Conservation (phyloP, 202 grass and related monocot genomes). For the Zizania palustris region DNA sequence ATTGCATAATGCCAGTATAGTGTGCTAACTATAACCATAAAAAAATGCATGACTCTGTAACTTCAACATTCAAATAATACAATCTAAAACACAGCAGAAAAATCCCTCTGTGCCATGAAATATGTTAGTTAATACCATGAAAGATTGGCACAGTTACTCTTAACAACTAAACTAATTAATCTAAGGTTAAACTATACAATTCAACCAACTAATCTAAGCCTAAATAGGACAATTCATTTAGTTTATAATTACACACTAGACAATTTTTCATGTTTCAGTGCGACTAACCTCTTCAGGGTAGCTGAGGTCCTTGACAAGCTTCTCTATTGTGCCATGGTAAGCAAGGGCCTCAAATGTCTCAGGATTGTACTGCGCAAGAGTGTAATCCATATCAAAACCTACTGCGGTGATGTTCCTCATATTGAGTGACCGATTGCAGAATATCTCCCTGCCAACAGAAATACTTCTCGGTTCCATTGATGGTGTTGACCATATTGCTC, state of each 20-base stretch:
- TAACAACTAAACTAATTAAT: constrained; percentile 25
- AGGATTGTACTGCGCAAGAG: constrained; percentile 91
- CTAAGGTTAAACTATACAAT: neutral
- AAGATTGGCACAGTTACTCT: neutral
- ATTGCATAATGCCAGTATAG: neutral
- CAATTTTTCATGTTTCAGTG: constrained; percentile 5
- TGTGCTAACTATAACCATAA: neutral
- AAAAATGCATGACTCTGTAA: neutral
- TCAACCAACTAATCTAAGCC: constrained; percentile 15
- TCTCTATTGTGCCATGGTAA: constrained; percentile 84
- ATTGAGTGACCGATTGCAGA: constrained; percentile 95
- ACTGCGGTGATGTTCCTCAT: constrained; percentile 98
- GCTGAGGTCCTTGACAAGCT: constrained; percentile 82
- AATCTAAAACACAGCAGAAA: neutral
- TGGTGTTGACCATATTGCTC: constrained; percentile 66
- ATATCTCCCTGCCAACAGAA: constrained; percentile 85
- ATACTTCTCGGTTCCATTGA: constrained; percentile 56
- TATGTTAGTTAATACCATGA: neutral
- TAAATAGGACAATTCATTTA: neutral
- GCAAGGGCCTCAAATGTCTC: constrained; percentile 94
- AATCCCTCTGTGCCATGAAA: neutral
- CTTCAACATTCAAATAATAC: neutral
- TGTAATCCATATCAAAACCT: constrained; percentile 99
- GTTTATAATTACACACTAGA: constrained; percentile 20
- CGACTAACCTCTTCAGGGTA: constrained; percentile 83